A percentile compares a stretch with the other conserved stretches of the same genome.
Conservation (phyloP, 129 eudicot species). For the Escallonia rubra region DNA sequence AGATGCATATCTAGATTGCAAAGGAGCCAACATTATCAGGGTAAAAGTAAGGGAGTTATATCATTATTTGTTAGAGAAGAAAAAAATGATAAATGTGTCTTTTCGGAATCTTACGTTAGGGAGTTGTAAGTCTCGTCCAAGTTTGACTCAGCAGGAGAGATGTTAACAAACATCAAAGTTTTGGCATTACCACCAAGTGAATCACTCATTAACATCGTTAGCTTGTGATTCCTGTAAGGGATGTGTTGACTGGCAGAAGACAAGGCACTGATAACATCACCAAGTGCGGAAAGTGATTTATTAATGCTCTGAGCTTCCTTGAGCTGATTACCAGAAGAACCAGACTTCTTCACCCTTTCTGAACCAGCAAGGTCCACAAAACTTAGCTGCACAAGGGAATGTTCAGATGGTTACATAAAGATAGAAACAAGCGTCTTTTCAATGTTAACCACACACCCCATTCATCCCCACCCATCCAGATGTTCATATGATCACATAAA, state of each 20-base stretch:
- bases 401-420: neutral
- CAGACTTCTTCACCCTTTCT: conserved; percentile 90
- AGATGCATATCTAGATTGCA: conserved; percentile 65
- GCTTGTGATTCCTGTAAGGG: conserved; percentile 90
- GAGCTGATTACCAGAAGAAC: conserved; percentile 74
- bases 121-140: conserved; percentile 94
- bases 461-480: too few species aligned
- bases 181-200: conserved; percentile 97
- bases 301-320: conserved; percentile 98
- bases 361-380: conserved; percentile 99
- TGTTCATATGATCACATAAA: too few species aligned
- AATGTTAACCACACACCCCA: too few species aligned
- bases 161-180: conserved; percentile 90
- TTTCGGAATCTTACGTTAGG: conserved; percentile 50
- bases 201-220: conserved; percentile 97
- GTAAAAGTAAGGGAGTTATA: too few species aligned
- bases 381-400: conserved; percentile 59
- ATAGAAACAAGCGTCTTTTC: too few species aligned
- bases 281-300: conserved; percentile 93
- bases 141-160: conserved; percentile 92
- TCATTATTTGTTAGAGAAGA: too few species aligned
- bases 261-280: conserved; percentile 94
- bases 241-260: conserved; percentile 88
- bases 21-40: neutral
- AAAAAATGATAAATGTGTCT: too few species aligned